Evolutionary conservation across 1,139 yeast genomes (phyloP).

Genomic region (Saccharomyces hybrid): DNA sequence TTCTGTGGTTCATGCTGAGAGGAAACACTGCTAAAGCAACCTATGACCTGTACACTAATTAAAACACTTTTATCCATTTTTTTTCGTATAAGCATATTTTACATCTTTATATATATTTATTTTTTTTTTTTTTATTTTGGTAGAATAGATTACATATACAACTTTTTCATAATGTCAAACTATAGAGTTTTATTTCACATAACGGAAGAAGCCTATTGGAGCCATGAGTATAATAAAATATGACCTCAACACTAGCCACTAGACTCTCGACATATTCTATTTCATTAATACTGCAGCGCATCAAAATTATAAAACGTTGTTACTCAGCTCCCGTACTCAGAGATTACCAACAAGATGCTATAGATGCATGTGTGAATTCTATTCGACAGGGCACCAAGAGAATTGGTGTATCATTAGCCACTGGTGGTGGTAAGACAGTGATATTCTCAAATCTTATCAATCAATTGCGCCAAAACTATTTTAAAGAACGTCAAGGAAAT

Average conservation of each 20-base stretch:
- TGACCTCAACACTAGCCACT: background rate
- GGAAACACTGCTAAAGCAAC: background rate
- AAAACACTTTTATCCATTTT: background rate
- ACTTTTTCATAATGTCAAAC: background rate
- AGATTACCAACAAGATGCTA: constrained; percentile 69
- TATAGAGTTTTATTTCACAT: background rate
- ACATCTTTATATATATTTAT: background rate
- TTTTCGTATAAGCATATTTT: background rate
- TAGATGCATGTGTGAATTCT: constrained; percentile 46
- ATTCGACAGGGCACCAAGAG: constrained; percentile 43
- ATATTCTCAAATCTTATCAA: constrained; percentile 64
- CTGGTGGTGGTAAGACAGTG: constrained; percentile 94
- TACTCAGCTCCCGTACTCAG: constrained; percentile 31
- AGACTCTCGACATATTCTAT: background rate
- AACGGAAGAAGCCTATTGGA: background rate
- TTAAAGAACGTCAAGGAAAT: constrained; percentile 37
- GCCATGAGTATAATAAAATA: background rate
- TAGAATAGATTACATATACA: background rate
- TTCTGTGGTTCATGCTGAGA: background rate
- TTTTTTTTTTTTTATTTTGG: background rate
- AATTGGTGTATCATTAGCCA: constrained; percentile 80
- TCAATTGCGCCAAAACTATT: constrained; percentile 30
- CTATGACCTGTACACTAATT: constrained; percentile 3
- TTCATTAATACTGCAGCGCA: background rate
- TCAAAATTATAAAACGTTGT: background rate